These are phyloP conservation scores for Jimgerdemannia flammicorona DNA, from an alignment of 192 early-diverging fungal species.

Conservation along the genomic window DNA sequence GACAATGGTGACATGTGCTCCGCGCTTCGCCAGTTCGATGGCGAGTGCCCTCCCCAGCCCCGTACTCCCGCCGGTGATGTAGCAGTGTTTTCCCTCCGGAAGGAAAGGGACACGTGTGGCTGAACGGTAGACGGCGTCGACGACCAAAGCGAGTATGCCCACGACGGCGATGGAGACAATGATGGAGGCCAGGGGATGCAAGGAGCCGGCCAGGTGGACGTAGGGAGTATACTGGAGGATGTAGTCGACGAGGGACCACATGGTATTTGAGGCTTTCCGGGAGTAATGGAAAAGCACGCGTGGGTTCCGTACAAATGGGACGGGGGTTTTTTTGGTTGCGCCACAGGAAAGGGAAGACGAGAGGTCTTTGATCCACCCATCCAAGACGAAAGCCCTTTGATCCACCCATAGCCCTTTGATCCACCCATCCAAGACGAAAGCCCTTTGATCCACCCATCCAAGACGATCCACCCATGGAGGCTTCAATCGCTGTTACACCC, in stretches of 20 bases:
- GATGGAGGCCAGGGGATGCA: constrained; percentile 23
- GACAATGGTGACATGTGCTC: constrained; percentile 69
- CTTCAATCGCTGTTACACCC: background rate
- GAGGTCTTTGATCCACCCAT: too few relatives aligned
- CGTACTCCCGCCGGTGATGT: constrained; percentile 73
- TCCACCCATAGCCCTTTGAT: too few relatives aligned
- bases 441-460: too few relatives aligned
- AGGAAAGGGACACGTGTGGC: constrained; percentile 25
- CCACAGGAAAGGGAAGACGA: too few relatives aligned
- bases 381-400: too few relatives aligned
- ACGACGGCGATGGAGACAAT: constrained; percentile 21
- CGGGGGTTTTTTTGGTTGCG: too few relatives aligned
- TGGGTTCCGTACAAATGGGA: background rate
- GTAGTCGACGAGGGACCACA: constrained; percentile 26
- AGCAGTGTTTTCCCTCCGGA: constrained; percentile 58
- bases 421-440: too few relatives aligned
- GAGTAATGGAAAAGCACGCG: background rate
- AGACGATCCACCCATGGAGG: background rate
- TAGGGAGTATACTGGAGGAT: constrained; percentile 21
- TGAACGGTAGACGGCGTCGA: constrained; percentile 12
- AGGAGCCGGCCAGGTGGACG: constrained; percentile 6
- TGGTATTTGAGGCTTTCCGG: background rate
- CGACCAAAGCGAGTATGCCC: constrained; percentile 1
- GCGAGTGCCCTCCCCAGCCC: constrained; percentile 66
- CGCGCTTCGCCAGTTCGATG: constrained; percentile 57